These are phyloP conservation scores for Setaria viridis DNA, from an alignment of 202 grass and related monocot species.

Conservation along the genomic window DNA sequence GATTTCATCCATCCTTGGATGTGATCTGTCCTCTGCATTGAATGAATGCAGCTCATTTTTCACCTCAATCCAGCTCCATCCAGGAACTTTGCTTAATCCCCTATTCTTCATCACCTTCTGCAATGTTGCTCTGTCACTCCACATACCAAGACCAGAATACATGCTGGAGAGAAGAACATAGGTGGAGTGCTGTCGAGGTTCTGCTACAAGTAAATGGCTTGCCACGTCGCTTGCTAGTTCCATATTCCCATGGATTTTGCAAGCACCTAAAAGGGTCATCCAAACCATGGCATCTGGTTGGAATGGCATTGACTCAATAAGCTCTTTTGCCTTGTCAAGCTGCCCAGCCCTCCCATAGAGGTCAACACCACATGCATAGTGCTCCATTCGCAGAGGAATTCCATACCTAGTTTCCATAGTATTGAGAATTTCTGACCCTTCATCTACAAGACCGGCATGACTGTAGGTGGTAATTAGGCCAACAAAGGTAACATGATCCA, in stretches of 20 bases:
- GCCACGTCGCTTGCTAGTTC: slow-evolving; percentile 60
- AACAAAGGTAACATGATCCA: slow-evolving; percentile 73
- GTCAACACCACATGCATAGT: slow-evolving; percentile 78
- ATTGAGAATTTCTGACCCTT: slow-evolving; percentile 63
- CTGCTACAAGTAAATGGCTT: slow-evolving; percentile 45
- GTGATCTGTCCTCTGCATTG: slow-evolving; percentile 66
- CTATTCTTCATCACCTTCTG: slow-evolving; percentile 69
- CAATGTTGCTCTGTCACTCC: slow-evolving; percentile 59
- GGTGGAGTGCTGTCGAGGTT: slow-evolving; percentile 66
- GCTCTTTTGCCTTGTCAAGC: slow-evolving; percentile 68
- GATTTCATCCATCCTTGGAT: slow-evolving; percentile 53
- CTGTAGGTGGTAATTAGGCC: slow-evolving; percentile 67
- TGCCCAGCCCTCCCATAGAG: slow-evolving; percentile 68
- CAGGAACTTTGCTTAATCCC: slow-evolving; percentile 72
- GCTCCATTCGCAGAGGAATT: slow-evolving; percentile 64
- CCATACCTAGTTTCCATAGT: slow-evolving; percentile 58
- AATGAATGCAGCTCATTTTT: slow-evolving; percentile 74
- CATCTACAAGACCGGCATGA: slow-evolving; percentile 62
- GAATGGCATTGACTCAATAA: slow-evolving; percentile 74
- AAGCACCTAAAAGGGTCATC: slow-evolving; percentile 75
- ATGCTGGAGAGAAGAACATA: slow-evolving; percentile 70
- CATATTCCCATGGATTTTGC: slow-evolving; percentile 67
- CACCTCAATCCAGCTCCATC: slow-evolving; percentile 85
- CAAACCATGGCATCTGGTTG: slow-evolving; percentile 73
- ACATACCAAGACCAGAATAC: slow-evolving; percentile 75